Percentiles rank a stretch among this genome's conserved stretches.
These are phyloP conservation scores for Rhodomyrtus psidioides DNA, from an alignment of 441 rosid species.

Conservation along the genomic window DNA sequence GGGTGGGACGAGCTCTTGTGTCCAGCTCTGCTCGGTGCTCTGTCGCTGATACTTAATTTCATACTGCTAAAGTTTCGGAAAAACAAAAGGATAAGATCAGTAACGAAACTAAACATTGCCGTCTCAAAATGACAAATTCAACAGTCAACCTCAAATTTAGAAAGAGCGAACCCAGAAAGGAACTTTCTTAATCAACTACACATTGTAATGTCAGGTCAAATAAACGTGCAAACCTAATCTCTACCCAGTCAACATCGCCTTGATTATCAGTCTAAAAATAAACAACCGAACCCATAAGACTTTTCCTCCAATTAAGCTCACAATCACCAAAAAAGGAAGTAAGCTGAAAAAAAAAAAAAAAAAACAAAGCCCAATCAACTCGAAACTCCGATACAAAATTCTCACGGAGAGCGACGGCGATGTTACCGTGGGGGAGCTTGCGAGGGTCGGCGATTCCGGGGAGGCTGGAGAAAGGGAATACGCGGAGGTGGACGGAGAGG, in stretches of 20 bases:
- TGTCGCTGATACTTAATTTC: constrained; percentile 28
- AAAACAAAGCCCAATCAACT: neutral
- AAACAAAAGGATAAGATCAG: neutral
- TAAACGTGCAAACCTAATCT: neutral
- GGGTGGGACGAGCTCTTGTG: constrained; percentile 44
- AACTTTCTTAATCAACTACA: neutral
- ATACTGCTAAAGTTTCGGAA: constrained; percentile 13
- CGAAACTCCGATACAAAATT: neutral
- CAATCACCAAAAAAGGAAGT: neutral
- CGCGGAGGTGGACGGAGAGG: constrained; percentile 48
- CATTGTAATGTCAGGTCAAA: neutral
- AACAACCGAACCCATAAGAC: neutral
- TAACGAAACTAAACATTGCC: neutral
- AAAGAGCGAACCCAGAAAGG: neutral
- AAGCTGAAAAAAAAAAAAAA: neutral
- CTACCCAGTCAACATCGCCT: neutral
- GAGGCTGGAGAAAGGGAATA: constrained; percentile 40
- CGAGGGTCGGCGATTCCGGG: constrained; percentile 37
- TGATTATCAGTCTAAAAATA: neutral
- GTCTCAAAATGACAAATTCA: neutral
- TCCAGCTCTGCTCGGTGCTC: constrained; percentile 45
- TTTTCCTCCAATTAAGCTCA: neutral
- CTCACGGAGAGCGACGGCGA: neutral
- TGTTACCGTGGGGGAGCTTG: constrained; percentile 41
- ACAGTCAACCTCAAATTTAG: neutral